Conservation (phyloP, 1,139 yeast species). For the Geotrichum histeridarum region DNA sequence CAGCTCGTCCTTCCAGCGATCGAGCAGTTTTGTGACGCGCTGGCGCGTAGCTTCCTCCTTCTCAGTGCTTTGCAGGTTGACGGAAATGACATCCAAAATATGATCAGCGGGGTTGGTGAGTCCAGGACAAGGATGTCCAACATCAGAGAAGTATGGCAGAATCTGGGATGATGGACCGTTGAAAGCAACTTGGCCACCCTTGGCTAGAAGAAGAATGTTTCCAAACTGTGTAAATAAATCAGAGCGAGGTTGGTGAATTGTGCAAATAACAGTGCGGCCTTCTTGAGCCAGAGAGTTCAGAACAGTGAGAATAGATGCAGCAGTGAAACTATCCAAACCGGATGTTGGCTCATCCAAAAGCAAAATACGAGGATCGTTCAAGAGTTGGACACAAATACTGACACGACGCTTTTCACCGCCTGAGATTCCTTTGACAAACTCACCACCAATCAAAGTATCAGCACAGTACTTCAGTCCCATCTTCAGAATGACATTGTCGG, state of each 20-base stretch:
- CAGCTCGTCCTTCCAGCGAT: conserved; percentile 27
- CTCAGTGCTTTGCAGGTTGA: conserved; percentile 37
- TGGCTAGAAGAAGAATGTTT: conserved; percentile 58
- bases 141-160: conserved; percentile 42
- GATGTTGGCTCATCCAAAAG: conserved; percentile 86
- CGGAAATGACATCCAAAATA: conserved; percentile 63
- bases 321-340: conserved; percentile 78
- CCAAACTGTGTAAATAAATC: conserved; percentile 62
- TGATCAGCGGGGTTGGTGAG: conserved; percentile 67
- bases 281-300: conserved; percentile 54
- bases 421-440: conserved; percentile 63
- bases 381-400: conserved; percentile 70
- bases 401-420: conserved; percentile 87
- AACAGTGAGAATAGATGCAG: conserved; percentile 61
- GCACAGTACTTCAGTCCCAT: conserved; percentile 77
- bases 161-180: conserved; percentile 44
- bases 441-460: conserved; percentile 69
- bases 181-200: conserved; percentile 67
- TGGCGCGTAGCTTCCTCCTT: conserved; percentile 40
- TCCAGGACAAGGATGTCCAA: conserved; percentile 55
- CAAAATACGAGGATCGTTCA: conserved; percentile 64
- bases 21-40: conserved; percentile 33
- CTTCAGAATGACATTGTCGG: conserved; percentile 55
- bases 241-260: conserved; percentile 81
- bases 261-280: conserved; percentile 67